Conservation (phyloP, 345 rosid species). For the Odontarrhena argentea region DNA sequence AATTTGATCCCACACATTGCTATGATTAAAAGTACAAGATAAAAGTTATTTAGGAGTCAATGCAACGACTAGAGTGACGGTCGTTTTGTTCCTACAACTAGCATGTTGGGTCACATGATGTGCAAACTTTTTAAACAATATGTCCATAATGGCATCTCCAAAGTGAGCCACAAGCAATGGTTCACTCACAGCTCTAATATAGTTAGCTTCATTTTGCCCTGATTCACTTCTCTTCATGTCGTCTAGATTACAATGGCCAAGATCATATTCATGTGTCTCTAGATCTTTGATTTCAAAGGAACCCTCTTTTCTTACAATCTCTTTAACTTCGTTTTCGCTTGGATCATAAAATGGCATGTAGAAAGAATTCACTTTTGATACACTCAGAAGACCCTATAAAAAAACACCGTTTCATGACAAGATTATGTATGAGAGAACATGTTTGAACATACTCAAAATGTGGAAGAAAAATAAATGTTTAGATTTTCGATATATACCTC, state of each 20-base stretch:
- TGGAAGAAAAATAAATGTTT: neutral
- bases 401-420: neutral
- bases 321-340: slow-evolving; percentile 28
- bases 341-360: slow-evolving; percentile 43
- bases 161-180: too few relatives aligned
- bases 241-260: slow-evolving; percentile 34
- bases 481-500: slow-evolving; percentile 39
- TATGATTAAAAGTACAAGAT: neutral
- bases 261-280: slow-evolving; percentile 31
- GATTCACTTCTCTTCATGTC: slow-evolving; percentile 27
- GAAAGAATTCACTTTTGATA: slow-evolving; percentile 43
- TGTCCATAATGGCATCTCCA: too few relatives aligned
- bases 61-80: slow-evolving; percentile 27
- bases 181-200: too few relatives aligned
- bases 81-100: slow-evolving; percentile 39
- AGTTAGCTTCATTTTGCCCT: too few relatives aligned
- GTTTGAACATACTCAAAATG: neutral
- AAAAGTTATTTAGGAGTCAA: slow-evolving; percentile 2
- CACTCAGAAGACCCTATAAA: slow-evolving; percentile 45
- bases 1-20: too few relatives aligned
- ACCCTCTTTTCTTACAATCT: slow-evolving; percentile 38
- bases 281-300: slow-evolving; percentile 37
- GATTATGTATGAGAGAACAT: neutral
- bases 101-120: too few relatives aligned
- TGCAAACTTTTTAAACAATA: too few relatives aligned